Evolutionary conservation across 306 rosid species (phyloP), one percentile per base, ranked within the genome.

Genomic region (Vigna radiata): DNA sequence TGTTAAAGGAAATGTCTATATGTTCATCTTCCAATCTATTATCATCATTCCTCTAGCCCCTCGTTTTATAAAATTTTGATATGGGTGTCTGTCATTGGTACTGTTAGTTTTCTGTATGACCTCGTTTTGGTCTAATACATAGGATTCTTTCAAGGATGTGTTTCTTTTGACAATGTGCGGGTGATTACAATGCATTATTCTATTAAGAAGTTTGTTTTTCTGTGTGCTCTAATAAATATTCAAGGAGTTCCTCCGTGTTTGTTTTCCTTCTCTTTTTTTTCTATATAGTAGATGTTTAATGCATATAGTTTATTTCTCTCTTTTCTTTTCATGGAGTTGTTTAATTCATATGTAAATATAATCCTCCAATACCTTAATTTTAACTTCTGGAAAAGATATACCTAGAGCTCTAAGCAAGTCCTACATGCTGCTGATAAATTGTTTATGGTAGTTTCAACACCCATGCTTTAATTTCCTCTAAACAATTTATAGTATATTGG

Each of bases 361-460:
- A 71, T 46, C n/a, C 61, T 54, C 46, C 46, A 17, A 41, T 33
- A 62, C 31, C 73, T 66, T 18, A 39, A 17, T 47, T 46, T 76
- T 66, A 37, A 70, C 43, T 36, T 23, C 37, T 50, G 75, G 62
- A 46, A 55, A 69, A 25, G 8, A 55, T 58, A 52, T 61, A 17
- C 62, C 14, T 52, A 29, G 76, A 76, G 52, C 61, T 48, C 27
- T 63, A 49, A 16, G 76, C 61, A 66, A 80, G 48, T 67, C 77
- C 59, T 77, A 43, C 47, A 55, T 77, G 63, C 36, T 44, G 47
- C 59, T 31, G 76, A 48, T 73, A 52, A 71, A 72, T 66, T 68
- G 36, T 31, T 50, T 71, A 47, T 53, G 29, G 29, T 62, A 52
- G 66, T 52, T 72, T 61, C 56, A 48, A 81, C 52, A 37, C 60